Conservation (phyloP, 1,139 yeast species). For the Blastobotrys aristatus region DNA sequence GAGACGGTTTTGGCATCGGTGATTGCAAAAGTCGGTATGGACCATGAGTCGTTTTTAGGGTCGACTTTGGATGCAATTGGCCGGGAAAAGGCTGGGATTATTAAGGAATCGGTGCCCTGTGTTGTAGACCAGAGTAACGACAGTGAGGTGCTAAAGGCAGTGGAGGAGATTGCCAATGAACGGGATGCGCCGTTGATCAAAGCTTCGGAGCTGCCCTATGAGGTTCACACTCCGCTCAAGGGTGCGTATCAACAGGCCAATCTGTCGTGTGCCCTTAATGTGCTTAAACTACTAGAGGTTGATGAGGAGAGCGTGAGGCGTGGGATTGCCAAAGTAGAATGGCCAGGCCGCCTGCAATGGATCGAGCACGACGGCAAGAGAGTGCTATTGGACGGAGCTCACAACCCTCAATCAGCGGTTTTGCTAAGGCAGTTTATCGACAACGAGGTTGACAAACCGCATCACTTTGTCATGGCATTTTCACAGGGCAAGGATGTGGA, state of each 20-base stretch:
- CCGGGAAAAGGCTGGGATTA: slow-evolving; percentile 75
- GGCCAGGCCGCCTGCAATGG: slow-evolving; percentile 42
- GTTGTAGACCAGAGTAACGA: slow-evolving; percentile 70
- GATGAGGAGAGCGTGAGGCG: slow-evolving; percentile 34
- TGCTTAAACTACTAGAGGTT: slow-evolving; percentile 36
- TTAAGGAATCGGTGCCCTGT: slow-evolving; percentile 56
- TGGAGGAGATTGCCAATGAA: slow-evolving; percentile 28
- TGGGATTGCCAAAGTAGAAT: slow-evolving; percentile 45
- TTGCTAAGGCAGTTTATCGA: slow-evolving; percentile 51
- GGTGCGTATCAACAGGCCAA: slow-evolving; percentile 74
- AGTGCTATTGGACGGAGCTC: slow-evolving; percentile 84
- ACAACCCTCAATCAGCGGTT: slow-evolving; percentile 76
- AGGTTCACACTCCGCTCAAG: slow-evolving; percentile 44
- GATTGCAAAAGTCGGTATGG: slow-evolving; percentile 78
- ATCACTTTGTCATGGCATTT: slow-evolving; percentile 65
- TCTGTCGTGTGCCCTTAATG: slow-evolving; percentile 60
- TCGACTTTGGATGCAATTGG: slow-evolving; percentile 60
- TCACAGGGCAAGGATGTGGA: slow-evolving; percentile 66
- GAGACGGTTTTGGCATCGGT: slow-evolving; percentile 50
- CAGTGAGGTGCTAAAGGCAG: slow-evolving; percentile 43
- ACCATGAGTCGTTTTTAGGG: slow-evolving; percentile 77
- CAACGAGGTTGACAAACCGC: slow-evolving; percentile 25
- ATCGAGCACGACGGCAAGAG: slow-evolving; percentile 54
- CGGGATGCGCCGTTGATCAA: slow-evolving; percentile 6
- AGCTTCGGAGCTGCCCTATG: slow-evolving; percentile 13